Evolutionary conservation across 2,329 filamentous ascomycete species (phyloP), one percentile per base, ranked within the genome.

Genomic region (Ramularia endophylla): DNA sequence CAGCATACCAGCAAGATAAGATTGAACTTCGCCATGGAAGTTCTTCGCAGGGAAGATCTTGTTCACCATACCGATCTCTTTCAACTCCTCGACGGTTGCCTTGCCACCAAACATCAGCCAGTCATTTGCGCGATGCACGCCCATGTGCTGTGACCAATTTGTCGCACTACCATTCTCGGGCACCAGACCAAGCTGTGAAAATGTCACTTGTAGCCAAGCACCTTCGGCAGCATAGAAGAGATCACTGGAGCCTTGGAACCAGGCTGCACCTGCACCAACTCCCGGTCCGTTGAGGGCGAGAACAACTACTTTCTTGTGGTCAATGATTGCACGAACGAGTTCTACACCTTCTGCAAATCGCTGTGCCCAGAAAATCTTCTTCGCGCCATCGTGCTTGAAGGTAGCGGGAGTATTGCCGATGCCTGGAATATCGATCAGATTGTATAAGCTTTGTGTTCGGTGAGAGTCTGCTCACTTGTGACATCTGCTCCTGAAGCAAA

Each of bases 261-360:
- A 57, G 2, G 54, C 53, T 1, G 51, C 54, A 15, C 54, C 54
- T 1, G 51, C 54, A 8, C 54, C 54, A n/a, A 57, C 53, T 16
- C 50, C 54, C 6, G 53, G 54, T 3, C 54, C 53, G 36, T 57
- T 57, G 28, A 57, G 41, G 2, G 54, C 53, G 3, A 55, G 52
- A 3, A 57, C 52, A 13, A 57, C 38, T n/a, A 57, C 54, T 46
- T 55, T 57, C 32, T 46, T 44, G 40, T 57, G 54, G 33, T 57
- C 51, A 38, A 57, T 56, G 44, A 57, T 49, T 8, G 49, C 42
- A 4, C 53, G 50, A 6, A 55, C 51, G 11, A 57, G 44, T 34
- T 57, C 54, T 41, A 52, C 46, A 12, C 51, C 51, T 9, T 41
- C 38, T 7, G 54, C 50, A 25, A 57, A 47, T 3, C 46, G 34